Percentiles rank a stretch among this genome's conserved stretches.
These are phyloP conservation scores for Apiospora saccharicola DNA, from an alignment of 2,329 filamentous ascomycete genomes.

Conservation along the genomic window DNA sequence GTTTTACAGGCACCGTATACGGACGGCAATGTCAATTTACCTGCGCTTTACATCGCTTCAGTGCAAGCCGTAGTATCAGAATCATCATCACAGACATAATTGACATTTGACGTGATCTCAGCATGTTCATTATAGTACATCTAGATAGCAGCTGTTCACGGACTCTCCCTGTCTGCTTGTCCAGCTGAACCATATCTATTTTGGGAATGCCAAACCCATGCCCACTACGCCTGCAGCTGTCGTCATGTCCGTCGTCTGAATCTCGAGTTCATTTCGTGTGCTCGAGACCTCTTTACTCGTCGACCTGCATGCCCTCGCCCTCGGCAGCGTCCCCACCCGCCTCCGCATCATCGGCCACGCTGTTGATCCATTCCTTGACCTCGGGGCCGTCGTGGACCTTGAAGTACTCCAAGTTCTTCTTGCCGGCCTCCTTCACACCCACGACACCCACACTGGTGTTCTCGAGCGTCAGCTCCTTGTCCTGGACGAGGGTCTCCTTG, in stretches of 20 bases:
- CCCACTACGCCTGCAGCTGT: slow-evolving; percentile 42
- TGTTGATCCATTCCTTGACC: slow-evolving; percentile 85
- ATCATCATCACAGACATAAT: not conserved
- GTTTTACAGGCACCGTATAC: not conserved
- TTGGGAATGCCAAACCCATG: slow-evolving; percentile 22
- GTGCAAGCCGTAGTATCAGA: not conserved
- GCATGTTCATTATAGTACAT: slow-evolving; percentile 27
- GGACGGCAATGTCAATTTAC: not conserved
- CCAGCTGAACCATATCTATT: slow-evolving; percentile 26
- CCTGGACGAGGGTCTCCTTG: slow-evolving; percentile 95
- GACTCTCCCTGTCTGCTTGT: slow-evolving; percentile 26
- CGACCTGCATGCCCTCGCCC: slow-evolving; percentile 56
- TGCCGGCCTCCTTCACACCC: slow-evolving; percentile 63
- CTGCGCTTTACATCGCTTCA: not conserved
- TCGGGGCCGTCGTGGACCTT: slow-evolving; percentile 90
- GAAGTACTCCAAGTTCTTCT: slow-evolving; percentile 77
- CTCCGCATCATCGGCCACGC: slow-evolving; percentile 65
- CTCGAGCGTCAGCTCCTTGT: slow-evolving; percentile 96
- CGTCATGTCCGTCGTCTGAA: slow-evolving; percentile 36
- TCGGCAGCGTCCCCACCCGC: slow-evolving; percentile 47
- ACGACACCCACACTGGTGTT: slow-evolving; percentile 94
- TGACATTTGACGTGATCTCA: not conserved
- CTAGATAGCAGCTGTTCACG: slow-evolving; percentile 26
- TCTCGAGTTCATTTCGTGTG: slow-evolving; percentile 22
- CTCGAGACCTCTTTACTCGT: slow-evolving; percentile 39